A percentile compares a stretch with the other conserved stretches of the same genome.
phyloP scores from a whole-genome alignment of 108 stramenopile species.

The Schizochytrium sp. region DNA sequence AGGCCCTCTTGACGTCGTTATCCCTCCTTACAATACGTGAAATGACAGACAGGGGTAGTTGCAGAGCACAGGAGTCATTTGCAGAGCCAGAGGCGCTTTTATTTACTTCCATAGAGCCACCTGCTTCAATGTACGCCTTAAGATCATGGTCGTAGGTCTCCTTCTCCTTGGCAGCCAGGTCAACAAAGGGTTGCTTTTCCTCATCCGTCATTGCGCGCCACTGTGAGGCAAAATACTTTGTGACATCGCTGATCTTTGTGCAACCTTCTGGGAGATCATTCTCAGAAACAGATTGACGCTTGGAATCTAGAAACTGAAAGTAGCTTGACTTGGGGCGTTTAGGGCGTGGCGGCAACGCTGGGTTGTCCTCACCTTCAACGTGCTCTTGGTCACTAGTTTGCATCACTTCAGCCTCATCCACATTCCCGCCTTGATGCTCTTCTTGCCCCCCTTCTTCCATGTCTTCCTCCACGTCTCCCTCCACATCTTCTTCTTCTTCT shows the following conservation, averaged over 20 bases:
- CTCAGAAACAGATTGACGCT: not conserved
- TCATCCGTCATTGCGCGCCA: constrained; percentile 38
- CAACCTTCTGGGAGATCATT: not conserved
- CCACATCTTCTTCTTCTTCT: not conserved
- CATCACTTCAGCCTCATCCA: not conserved
- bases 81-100: not conserved
- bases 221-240: not conserved
- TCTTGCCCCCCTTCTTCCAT: not conserved
- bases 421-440: not conserved
- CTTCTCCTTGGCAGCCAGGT: constrained; percentile 1
- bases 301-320: not conserved
- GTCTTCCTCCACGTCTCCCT: not conserved
- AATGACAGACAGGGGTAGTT: constrained; percentile 17
- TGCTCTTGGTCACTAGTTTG: not conserved
- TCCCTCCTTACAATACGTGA: constrained; percentile 14
- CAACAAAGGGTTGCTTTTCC: not conserved
- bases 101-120: not conserved
- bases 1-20: not conserved
- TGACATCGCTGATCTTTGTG: not conserved
- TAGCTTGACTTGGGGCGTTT: not conserved
- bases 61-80: not conserved
- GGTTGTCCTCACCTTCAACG: too few relatives aligned
- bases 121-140: not conserved
- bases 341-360: not conserved
- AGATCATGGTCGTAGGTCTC: not conserved